Evolutionary conservation across 1,139 yeast genomes (phyloP).

Genomic region (Yamadazyma songkhlaensis): DNA sequence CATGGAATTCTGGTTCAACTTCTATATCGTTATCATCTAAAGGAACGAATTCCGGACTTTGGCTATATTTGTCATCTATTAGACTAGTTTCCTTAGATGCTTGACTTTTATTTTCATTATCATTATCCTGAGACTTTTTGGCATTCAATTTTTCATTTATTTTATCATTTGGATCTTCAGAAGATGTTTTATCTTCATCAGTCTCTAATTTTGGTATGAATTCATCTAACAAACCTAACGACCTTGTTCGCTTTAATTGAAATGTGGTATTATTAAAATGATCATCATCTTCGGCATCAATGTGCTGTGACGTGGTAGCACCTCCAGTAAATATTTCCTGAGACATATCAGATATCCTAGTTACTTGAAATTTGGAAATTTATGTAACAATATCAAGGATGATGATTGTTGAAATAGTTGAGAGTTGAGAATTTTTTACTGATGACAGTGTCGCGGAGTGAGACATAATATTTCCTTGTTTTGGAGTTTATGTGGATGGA

Average conservation of each 20-base stretch:
- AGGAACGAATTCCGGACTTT: constrained; percentile 46
- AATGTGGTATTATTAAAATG: constrained; percentile 73
- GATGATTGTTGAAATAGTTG: neutral
- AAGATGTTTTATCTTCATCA: neutral
- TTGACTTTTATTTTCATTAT: constrained; percentile 3
- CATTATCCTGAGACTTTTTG: neutral
- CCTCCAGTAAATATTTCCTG: constrained; percentile 47
- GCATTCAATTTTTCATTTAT: neutral
- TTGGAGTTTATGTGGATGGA: too few relatives aligned
- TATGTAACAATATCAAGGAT: neutral
- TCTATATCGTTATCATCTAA: constrained; percentile 85
- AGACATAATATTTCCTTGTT: too few relatives aligned
- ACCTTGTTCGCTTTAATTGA: constrained; percentile 77
- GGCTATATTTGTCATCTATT: neutral
- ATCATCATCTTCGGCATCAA: constrained; percentile 69
- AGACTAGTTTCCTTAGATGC: constrained; percentile 4
- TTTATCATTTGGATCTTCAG: neutral
- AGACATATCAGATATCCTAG: constrained; percentile 5
- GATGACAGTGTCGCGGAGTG: constrained; percentile 1
- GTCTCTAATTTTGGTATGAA: constrained; percentile 34
- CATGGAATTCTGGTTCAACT: constrained; percentile 83
- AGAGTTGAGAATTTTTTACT: constrained; percentile 1
- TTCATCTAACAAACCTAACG: constrained; percentile 78
- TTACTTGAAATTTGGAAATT: neutral
- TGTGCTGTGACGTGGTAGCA: constrained; percentile 54